These are phyloP conservation scores for Zygosaccharomyces pseudobailii DNA, from an alignment of 1,139 yeast genomes.

Conservation along the genomic window DNA sequence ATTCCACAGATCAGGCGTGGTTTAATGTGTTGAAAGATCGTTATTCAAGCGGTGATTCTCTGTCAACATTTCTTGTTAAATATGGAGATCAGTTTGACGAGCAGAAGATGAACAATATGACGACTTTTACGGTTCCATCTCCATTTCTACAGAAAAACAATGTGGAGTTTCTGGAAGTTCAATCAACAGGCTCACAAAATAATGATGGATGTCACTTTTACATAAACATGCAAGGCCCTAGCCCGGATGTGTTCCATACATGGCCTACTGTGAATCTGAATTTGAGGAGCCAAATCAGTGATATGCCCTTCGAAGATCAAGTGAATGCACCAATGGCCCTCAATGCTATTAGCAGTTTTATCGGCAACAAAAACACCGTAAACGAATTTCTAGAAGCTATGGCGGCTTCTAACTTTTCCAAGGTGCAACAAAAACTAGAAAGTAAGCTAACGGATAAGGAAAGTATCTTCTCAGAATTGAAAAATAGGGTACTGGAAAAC, in stretches of 20 bases:
- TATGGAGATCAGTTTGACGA: constrained; percentile 16
- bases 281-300: constrained; percentile 11
- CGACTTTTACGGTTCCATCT: constrained; percentile 17
- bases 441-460: constrained; percentile 13
- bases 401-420: constrained; percentile 15
- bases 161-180: constrained; percentile 29
- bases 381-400: constrained; percentile 22
- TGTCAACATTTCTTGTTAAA: constrained; percentile 6
- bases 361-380: constrained; percentile 29
- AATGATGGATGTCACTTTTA: constrained; percentile 32
- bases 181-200: constrained; percentile 1
- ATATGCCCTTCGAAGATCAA: constrained; percentile 17
- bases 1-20: constrained; percentile 16
- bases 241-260: constrained; percentile 3
- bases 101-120: constrained; percentile 2
- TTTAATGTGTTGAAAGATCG: constrained; percentile 11
- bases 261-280: constrained; percentile 28
- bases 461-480: constrained; percentile 21
- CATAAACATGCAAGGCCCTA: constrained; percentile 15
- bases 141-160: constrained; percentile 17
- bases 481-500: constrained; percentile 14
- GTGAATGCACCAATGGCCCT: constrained; percentile 25
- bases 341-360: constrained; percentile 20
- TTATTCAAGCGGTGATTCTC: constrained; percentile 1
- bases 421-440: constrained; percentile 9